These are phyloP conservation scores for Withania somnifera DNA, from an alignment of 305 asterid species.

Conservation along the genomic window DNA sequence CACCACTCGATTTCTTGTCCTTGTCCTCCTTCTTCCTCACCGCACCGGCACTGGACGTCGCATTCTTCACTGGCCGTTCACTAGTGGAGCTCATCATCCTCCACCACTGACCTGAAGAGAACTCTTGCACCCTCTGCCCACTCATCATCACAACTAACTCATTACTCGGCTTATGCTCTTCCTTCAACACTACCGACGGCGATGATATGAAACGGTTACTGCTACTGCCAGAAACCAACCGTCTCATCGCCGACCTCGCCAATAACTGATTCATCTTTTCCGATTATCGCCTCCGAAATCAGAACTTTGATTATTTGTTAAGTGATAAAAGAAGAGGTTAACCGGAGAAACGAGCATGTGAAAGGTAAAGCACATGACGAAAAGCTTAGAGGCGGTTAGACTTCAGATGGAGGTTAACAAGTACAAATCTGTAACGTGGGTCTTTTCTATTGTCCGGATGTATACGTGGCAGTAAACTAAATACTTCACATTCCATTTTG, in stretches of 20 bases:
- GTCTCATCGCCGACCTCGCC: conserved; percentile 32
- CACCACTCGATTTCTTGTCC: conserved; percentile 19
- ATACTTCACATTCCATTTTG: neutral
- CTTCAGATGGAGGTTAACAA: neutral
- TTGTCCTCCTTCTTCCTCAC: conserved; percentile 10
- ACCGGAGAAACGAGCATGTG: neutral
- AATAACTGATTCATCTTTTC: conserved; percentile 34
- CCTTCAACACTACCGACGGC: neutral
- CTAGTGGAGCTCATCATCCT: conserved; percentile 51
- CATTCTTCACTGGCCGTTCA: conserved; percentile 16
- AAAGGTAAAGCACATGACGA: neutral
- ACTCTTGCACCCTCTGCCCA: conserved; percentile 28
- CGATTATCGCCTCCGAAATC: neutral
- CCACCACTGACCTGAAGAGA: conserved; percentile 27
- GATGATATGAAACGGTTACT: conserved; percentile 7
- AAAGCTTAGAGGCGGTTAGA: neutral
- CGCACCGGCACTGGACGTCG: neutral
- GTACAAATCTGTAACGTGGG: neutral
- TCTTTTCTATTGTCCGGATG: neutral
- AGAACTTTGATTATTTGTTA: neutral
- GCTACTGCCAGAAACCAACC: conserved; percentile 32
- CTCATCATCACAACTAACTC: conserved; percentile 19
- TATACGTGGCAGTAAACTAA: neutral
- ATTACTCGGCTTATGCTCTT: conserved; percentile 14
- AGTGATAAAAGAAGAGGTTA: neutral